Evolutionary conservation across 148 eudicot species (phyloP).

Genomic region (Nepenthes mirabilis): DNA sequence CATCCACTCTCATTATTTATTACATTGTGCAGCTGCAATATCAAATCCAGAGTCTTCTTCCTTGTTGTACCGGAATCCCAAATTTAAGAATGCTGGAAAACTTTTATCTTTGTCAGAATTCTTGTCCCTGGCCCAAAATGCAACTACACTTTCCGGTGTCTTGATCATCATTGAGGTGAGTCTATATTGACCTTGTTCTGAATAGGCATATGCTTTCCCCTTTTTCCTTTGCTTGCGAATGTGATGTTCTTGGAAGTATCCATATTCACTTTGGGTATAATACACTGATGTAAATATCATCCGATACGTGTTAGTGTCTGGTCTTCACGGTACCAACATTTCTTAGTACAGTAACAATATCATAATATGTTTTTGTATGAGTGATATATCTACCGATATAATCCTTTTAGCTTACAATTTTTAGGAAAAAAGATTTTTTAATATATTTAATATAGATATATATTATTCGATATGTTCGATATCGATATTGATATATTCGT

Average conservation of each 20-base stretch:
- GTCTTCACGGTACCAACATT: neutral
- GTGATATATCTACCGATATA: too few species aligned
- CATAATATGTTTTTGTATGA: too few species aligned
- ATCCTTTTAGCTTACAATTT: too few species aligned
- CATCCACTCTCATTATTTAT: constrained; percentile 3
- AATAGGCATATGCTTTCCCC: neutral
- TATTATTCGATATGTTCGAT: too few species aligned
- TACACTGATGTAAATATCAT: too few species aligned
- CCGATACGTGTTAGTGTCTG: too few species aligned
- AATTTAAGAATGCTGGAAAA: constrained; percentile 20
- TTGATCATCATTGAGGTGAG: constrained; percentile 75
- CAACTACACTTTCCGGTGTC: constrained; percentile 57
- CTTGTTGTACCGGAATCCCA: constrained; percentile 47
- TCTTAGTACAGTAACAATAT: neutral
- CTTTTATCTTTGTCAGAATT: constrained; percentile 40
- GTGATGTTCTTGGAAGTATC: neutral
- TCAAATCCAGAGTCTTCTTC: constrained; percentile 25
- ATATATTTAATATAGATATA: too few species aligned
- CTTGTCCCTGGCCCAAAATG: constrained; percentile 29
- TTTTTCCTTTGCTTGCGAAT: neutral
- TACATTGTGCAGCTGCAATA: constrained; percentile 51
- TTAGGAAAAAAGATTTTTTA: too few species aligned
- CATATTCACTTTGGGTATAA: too few species aligned
- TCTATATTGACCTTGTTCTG: neutral
- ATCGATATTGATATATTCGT: too few species aligned